Evolutionary conservation across 495 filamentous ascomycete genomes (phyloP).

Genomic region (Penicillium tannophilum): DNA sequence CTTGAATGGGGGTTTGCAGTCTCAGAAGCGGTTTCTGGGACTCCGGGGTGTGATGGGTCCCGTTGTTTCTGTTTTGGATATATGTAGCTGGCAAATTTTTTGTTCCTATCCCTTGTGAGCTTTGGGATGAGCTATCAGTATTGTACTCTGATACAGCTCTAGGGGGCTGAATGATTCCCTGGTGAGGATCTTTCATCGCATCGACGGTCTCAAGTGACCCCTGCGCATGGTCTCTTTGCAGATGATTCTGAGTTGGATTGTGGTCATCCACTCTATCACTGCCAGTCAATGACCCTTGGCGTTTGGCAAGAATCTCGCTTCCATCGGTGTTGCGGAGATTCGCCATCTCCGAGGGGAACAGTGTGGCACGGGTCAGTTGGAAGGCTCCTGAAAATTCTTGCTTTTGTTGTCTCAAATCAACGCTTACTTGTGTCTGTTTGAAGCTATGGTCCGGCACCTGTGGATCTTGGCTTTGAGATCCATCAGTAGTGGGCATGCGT

Average conservation of each 20-base stretch:
- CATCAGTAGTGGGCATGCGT: background rate
- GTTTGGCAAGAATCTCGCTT: background rate
- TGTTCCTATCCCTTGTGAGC: background rate
- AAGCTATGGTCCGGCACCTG: background rate
- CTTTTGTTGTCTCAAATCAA: background rate
- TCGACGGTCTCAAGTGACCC: background rate
- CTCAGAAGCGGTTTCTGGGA: slow-evolving; percentile 27
- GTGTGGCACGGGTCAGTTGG: background rate
- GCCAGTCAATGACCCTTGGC: background rate
- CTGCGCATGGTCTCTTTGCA: background rate
- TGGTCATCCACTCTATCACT: background rate
- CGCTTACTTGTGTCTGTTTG: background rate
- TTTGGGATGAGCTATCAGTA: background rate
- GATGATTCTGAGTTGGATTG: background rate
- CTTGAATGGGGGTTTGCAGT: slow-evolving; percentile 1
- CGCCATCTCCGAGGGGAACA: background rate
- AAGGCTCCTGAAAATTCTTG: background rate
- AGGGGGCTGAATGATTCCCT: background rate
- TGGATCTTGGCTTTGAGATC: background rate
- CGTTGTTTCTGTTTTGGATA: background rate
- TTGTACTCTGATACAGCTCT: background rate
- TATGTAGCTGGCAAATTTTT: background rate
- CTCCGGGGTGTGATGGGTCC: slow-evolving; percentile 16
- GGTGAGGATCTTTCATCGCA: background rate
- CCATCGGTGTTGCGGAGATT: background rate